Conservation (phyloP, 768 basidiomycete genomes). For the Crassisporium funariophilum region DNA sequence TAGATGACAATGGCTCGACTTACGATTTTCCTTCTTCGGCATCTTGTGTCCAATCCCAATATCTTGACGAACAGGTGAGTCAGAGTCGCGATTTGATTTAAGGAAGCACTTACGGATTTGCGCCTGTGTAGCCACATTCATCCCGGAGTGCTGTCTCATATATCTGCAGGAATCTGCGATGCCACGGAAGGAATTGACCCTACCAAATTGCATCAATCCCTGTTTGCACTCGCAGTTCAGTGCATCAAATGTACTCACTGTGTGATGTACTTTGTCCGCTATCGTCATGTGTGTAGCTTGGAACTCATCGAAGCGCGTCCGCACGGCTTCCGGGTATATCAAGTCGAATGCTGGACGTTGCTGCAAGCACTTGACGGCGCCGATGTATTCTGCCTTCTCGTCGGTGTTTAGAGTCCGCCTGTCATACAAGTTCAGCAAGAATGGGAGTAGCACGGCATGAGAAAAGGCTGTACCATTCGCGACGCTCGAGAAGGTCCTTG, state of each 20-base stretch:
- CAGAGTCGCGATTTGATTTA: background rate
- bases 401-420: constrained; percentile 31
- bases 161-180: constrained; percentile 31
- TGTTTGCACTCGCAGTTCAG: no score
- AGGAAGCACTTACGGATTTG: constrained; percentile 29
- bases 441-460: background rate
- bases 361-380: constrained; percentile 37
- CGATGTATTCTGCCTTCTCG: constrained; percentile 33
- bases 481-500: constrained; percentile 8
- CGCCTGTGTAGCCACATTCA: constrained; percentile 38
- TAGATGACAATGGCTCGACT: background rate
- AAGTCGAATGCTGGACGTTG: constrained; percentile 26
- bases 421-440: background rate
- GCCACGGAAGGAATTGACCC: constrained; percentile 43
- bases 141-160: constrained; percentile 35
- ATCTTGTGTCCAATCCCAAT: constrained; percentile 45
- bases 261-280: constrained; percentile 31
- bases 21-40: constrained; percentile 25
- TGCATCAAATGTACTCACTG: constrained; percentile 31
- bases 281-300: constrained; percentile 35
- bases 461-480: constrained; percentile 12
- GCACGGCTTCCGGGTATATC: constrained; percentile 16
- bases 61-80: constrained; percentile 21
- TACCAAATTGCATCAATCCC: no score
- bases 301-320: constrained; percentile 42